Base-by-base conservation (phyloP, 1,284 basidiomycete genomes). In the Fomitopsis betulina region DNA sequence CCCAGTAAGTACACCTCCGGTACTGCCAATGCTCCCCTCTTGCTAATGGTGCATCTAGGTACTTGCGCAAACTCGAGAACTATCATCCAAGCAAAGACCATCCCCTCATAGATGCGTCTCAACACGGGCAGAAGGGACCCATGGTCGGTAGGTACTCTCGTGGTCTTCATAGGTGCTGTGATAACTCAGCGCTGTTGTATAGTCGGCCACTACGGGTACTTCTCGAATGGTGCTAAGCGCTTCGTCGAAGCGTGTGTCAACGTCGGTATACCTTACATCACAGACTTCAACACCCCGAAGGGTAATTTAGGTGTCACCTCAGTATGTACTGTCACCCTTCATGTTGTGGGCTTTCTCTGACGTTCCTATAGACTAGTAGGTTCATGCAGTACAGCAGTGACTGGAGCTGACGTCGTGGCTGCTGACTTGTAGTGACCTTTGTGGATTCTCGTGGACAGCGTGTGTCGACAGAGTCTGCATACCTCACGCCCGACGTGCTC, bases 381-480 rank as follows among this genome's bases (percentile, higher is more conserved):
- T 47, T 1, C 8, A 21, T 37, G 3, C 13, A 37, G 35, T 10
- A 12, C 35, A 37, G 35, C 35, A 10, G 1, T 37, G 8, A 3
- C 1, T 37, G 35, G 2, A 12, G 13, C 35, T 37, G 5, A 37
- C 5, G 3, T 37, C 3, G 35, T 15, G 8, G 35, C 7, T 32
- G 27, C 33, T 40, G 39, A 42, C 32, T 58, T 49, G 5, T 59
- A 88, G 86, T 87, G 83, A 86, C 85, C 0, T 89, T 83, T 62
- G 76, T 88, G 53, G 75, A 82, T 62, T 60, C 74, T 21, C 75
- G 72, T 7, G 76, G 76, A 35, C 68, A 71, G 57, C 81, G 87
- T 2, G 83, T 84, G 1, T 83, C 85, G 1, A 78, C 84, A 0
- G 85, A 89, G 65, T 72, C 79, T 1, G 84, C 83, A 0, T 90